Percentiles rank a stretch among this genome's conserved stretches.
Conservation (phyloP, 768 basidiomycete species). For the Tylopilus felleus region DNA sequence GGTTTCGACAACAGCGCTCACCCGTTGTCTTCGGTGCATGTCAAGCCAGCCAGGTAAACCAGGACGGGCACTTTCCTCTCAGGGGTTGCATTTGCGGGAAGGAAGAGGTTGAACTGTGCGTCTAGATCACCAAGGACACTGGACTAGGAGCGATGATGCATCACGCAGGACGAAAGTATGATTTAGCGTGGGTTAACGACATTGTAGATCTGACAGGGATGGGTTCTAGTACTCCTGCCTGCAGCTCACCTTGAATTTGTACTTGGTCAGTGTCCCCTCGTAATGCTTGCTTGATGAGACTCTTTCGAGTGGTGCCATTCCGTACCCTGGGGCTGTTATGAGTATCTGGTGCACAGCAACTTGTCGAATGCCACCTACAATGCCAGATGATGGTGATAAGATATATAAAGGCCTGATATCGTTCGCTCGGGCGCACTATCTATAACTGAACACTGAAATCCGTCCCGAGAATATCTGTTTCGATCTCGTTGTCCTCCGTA, state of each 20-base stretch:
- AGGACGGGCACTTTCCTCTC: slow-evolving; percentile 65
- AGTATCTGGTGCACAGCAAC: background rate
- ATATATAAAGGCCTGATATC: background rate
- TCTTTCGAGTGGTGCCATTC: slow-evolving; percentile 49
- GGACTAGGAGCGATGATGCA: slow-evolving; percentile 46
- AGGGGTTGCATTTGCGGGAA: slow-evolving; percentile 63
- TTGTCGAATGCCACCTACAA: background rate
- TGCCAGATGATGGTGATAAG: slow-evolving; percentile 1
- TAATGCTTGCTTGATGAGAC: slow-evolving; percentile 77
- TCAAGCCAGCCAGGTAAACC: slow-evolving; percentile 84
- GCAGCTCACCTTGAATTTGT: slow-evolving; percentile 68
- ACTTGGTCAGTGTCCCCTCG: slow-evolving; percentile 79
- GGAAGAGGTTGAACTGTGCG: slow-evolving; percentile 85
- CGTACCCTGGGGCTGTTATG: background rate
- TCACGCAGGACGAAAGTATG: background rate
- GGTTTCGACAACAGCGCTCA: slow-evolving; percentile 31
- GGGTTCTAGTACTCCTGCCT: background rate
- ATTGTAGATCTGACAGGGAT: no score
- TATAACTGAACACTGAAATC: background rate
- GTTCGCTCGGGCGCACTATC: background rate
- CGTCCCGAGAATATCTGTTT: slow-evolving; percentile 6
- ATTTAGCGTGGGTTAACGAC: background rate
- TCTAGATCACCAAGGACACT: slow-evolving; percentile 62
- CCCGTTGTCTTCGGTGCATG: slow-evolving; percentile 94
- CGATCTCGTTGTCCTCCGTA: no score